A percentile compares a stretch with the other conserved stretches of the same genome.
Evolutionary conservation across 2,329 filamentous ascomycete genomes (phyloP).

Genomic region (Paracorniculantispora psalliotae): DNA sequence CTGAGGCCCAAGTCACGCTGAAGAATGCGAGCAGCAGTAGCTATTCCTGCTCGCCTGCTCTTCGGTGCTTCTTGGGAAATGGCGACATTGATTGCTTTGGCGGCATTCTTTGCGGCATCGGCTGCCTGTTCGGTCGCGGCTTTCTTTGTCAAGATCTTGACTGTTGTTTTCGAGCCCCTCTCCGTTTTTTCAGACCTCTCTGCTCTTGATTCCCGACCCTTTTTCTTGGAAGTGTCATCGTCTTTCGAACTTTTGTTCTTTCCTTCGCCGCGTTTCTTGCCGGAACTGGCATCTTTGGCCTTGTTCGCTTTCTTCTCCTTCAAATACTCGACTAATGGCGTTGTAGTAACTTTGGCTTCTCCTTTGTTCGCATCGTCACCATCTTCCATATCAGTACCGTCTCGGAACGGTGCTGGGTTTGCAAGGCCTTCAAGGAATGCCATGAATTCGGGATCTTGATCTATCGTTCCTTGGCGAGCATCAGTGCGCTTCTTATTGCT

Average conservation of each 20-base stretch:
- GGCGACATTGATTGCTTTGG: constrained; percentile 28
- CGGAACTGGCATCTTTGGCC: constrained; percentile 50
- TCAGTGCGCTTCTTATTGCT: constrained; percentile 70
- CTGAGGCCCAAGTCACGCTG: constrained; percentile 63
- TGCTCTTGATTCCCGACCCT: constrained; percentile 54
- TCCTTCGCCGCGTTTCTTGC: constrained; percentile 38
- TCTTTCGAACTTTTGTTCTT: constrained; percentile 48
- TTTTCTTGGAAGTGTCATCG: constrained; percentile 56
- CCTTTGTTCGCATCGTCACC: constrained; percentile 39
- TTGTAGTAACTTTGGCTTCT: constrained; percentile 65
- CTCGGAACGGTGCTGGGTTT: constrained; percentile 53
- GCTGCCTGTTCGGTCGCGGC: constrained; percentile 44
- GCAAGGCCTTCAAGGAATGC: constrained; percentile 84
- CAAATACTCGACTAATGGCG: constrained; percentile 83
- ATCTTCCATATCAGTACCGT: constrained; percentile 37
- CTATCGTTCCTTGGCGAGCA: constrained; percentile 86
- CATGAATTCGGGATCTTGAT: constrained; percentile 94
- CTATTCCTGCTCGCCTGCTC: constrained; percentile 55
- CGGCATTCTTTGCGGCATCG: constrained; percentile 40
- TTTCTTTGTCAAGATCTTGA: constrained; percentile 61
- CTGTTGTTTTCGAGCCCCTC: constrained; percentile 44
- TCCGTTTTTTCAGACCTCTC: constrained; percentile 4
- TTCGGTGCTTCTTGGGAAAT: constrained; percentile 40
- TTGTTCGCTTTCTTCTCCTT: constrained; percentile 86
- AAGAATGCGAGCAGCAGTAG: constrained; percentile 59